Base-by-base conservation (phyloP, 2,329 filamentous ascomycete genomes). In the Pseudogymnoascus sp. region DNA sequence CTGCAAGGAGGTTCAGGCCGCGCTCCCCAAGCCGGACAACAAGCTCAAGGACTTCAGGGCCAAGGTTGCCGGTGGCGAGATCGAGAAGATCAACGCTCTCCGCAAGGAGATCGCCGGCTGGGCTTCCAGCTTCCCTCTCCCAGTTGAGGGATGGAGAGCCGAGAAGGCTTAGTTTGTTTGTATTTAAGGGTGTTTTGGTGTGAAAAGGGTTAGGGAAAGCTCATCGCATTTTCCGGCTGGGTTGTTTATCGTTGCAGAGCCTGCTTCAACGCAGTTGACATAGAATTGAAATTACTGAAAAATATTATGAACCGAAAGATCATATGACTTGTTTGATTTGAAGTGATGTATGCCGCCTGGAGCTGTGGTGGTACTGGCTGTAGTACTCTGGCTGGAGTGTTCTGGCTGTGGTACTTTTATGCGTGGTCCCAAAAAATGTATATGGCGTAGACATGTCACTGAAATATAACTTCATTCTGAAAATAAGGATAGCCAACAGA, bases 31-130 rank as follows among this genome's bases (percentile, higher is more conserved):
- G 86, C 90, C 94, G 78, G 91, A 91, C 73, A 99, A 97, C 87
- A 97, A 95, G 87, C 90, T 96, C 77, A 97, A 97, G 87, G 94
- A 99, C 83, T 97, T 99, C 89, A 95, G 93, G 84, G 87, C 86
- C 75, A 93, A 91, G 84, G 91, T 96, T 66, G 85, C 89, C 63
- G 80, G 82, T 69, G 92, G 91, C 67, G 84, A 88, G 73, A 82
- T 96, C 58, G 78, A 84, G 65, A 90, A 92, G 81, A 93, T 99
- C 79, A 87, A 89, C 75, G 84, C 83, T 69, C 83, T 96, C 75
- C 90, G 87, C 81, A 89, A 91, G 81, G 93, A 97, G 84, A 92
- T 99, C 75, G 82, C 91, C 55, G 79, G 79, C 58, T 99, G 93
- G 93, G 91, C 90, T 74, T 84, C 83, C 74, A 85, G 84, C 69